Percentiles rank a stretch among this genome's conserved stretches.
These are phyloP conservation scores for Piper longum DNA, from an alignment of 164 flowering plant species.

Conservation along the genomic window DNA sequence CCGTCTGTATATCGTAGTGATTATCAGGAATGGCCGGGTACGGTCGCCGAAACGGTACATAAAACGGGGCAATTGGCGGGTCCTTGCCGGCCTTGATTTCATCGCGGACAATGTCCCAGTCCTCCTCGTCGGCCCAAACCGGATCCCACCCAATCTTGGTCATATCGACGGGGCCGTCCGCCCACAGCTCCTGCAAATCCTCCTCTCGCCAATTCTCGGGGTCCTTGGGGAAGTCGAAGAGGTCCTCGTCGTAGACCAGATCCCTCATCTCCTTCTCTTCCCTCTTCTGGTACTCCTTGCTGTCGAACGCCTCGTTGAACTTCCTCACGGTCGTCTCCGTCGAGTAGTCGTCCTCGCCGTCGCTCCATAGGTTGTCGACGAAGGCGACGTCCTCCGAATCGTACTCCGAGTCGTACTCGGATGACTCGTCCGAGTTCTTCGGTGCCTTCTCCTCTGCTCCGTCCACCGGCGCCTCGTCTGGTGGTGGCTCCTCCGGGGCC, in stretches of 20 bases:
- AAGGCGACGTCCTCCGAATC: not conserved
- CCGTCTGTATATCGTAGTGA: constrained; percentile 40
- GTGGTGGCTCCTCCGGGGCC: not conserved
- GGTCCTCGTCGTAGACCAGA: constrained; percentile 20
- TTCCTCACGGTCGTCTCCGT: constrained; percentile 25
- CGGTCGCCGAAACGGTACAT: constrained; percentile 55
- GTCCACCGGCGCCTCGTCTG: not conserved
- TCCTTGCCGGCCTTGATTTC: constrained; percentile 36
- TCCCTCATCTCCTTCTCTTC: constrained; percentile 25
- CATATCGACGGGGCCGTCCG: constrained; percentile 41
- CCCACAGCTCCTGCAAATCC: constrained; percentile 73
- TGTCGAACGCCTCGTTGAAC: constrained; percentile 16
- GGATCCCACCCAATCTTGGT: constrained; percentile 88
- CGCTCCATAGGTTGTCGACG: constrained; percentile 5
- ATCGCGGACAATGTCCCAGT: constrained; percentile 35
- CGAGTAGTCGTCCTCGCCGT: constrained; percentile 19
- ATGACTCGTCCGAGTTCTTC: constrained; percentile 6
- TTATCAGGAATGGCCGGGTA: constrained; percentile 65
- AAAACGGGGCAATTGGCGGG: constrained; percentile 77
- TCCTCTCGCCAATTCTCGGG: constrained; percentile 78
- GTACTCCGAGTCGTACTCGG: constrained; percentile 23
- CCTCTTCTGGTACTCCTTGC: constrained; percentile 15
- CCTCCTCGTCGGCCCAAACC: constrained; percentile 65
- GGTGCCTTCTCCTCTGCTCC: constrained; percentile 6
- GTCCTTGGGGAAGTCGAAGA: constrained; percentile 62